phyloP scores from a whole-genome alignment of 176 grass and related monocot species.

The Lolium perenne region DNA sequence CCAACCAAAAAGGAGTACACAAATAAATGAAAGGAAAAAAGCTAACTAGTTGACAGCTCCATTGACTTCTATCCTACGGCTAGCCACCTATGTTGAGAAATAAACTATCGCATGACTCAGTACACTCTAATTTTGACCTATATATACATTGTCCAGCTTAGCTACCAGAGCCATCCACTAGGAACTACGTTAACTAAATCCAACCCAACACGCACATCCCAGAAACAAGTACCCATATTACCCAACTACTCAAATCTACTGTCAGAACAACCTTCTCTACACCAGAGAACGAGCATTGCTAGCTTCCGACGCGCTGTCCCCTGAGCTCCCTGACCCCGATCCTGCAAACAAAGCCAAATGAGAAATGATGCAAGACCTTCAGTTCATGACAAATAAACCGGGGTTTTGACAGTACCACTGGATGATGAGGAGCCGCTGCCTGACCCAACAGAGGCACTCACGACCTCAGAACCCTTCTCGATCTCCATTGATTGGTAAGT shows the following conservation, averaged over 20 bases:
- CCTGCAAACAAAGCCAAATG: too few species aligned
- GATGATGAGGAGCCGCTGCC: conserved; percentile 72
- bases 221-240: conserved; percentile 17
- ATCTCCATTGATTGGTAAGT: conserved; percentile 87
- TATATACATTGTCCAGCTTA: conserved; percentile 43
- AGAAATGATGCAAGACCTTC: too few species aligned
- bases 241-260: conserved; percentile 16
- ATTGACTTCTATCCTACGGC: too few species aligned
- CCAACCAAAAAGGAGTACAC: too few species aligned
- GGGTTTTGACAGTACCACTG: conserved; percentile 55
- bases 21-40: too few species aligned
- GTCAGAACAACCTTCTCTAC: too few species aligned
- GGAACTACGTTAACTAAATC: conserved; percentile 28
- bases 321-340: too few species aligned
- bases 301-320: too few species aligned
- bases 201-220: conserved; percentile 7
- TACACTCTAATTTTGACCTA: conserved; percentile 25
- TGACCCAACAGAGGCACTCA: conserved; percentile 61
- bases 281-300: too few species aligned
- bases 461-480: conserved; percentile 63
- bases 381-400: neutral
- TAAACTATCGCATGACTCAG: neutral
- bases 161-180: conserved; percentile 24
- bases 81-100: too few species aligned
- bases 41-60: neutral